phyloP scores from a whole-genome alignment of 108 stramenopile genomes.

The Cyclotella distinguenda region DNA sequence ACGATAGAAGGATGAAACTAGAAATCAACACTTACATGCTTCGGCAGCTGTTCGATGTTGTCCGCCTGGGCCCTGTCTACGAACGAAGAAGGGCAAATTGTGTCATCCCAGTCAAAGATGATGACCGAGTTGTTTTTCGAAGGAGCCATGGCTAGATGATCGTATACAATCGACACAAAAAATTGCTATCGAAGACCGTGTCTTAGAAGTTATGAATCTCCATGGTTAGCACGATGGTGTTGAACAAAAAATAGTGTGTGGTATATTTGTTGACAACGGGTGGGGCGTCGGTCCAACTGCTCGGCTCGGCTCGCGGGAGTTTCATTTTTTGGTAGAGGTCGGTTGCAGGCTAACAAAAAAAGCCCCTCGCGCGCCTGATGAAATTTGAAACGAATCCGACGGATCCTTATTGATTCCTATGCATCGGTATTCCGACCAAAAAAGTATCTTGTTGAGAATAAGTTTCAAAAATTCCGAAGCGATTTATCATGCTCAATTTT shows the following conservation, averaged over 20 bases:
- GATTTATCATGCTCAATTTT: too few species aligned
- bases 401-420: too few species aligned
- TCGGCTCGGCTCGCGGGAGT: slow-evolving; percentile 1
- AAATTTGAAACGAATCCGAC: too few species aligned
- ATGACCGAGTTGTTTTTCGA: slow-evolving; percentile 45
- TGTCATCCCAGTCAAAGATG: slow-evolving; percentile 93
- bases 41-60: slow-evolving; percentile 62
- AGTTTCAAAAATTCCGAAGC: too few species aligned
- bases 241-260: neutral
- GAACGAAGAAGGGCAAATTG: slow-evolving; percentile 86
- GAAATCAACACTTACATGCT: slow-evolving; percentile 57
- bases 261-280: neutral
- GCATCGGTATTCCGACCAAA: too few species aligned
- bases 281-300: neutral
- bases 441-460: too few species aligned
- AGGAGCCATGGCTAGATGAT: slow-evolving; percentile 14
- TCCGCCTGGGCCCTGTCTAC: slow-evolving; percentile 75
- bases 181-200: neutral
- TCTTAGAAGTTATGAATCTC: neutral
- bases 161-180: neutral
- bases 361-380: too few species aligned
- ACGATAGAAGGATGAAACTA: neutral
- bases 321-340: slow-evolving; percentile 9
- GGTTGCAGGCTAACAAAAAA: slow-evolving; percentile 2
- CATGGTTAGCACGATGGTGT: neutral